These are phyloP conservation scores for Venturia nashicola DNA, from an alignment of 2,329 filamentous ascomycete species.

Conservation along the genomic window DNA sequence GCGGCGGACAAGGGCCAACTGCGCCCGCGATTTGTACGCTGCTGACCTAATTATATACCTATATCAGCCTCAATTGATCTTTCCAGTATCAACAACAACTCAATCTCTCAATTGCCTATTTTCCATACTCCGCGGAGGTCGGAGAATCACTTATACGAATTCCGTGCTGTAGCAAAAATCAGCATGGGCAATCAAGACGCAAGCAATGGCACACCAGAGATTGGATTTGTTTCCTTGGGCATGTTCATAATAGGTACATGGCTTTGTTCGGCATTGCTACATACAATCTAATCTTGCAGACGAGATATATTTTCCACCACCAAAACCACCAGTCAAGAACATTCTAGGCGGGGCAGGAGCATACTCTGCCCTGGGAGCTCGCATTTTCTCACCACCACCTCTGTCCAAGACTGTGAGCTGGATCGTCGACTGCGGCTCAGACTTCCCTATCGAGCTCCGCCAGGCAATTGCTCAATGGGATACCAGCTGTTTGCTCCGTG, in stretches of 20 bases:
- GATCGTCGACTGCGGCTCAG: conserved; percentile 81
- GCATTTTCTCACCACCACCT: conserved; percentile 64
- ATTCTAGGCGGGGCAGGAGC: conserved; percentile 83
- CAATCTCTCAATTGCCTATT: background rate
- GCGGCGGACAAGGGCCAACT: background rate
- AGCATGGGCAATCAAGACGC: background rate
- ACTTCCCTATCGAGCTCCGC: conserved; percentile 62
- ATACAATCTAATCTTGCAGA: conserved; percentile 38
- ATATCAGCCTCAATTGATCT: background rate
- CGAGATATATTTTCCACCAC: conserved; percentile 75
- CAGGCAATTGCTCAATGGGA: conserved; percentile 59
- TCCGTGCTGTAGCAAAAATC: too few relatives aligned
- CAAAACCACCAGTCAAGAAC: conserved; percentile 55
- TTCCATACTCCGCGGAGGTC: background rate
- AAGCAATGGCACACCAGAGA: conserved; percentile 10
- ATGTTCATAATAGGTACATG: conserved; percentile 51
- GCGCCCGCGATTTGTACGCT: background rate
- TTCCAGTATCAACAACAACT: background rate
- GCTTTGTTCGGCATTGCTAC: background rate
- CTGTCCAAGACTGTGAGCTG: conserved; percentile 62
- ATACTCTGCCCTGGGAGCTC: conserved; percentile 77
- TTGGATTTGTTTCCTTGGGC: conserved; percentile 48
- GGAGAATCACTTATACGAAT: too few relatives aligned
- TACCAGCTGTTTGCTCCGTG: conserved; percentile 59
- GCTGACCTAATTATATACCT: background rate